Conservation (phyloP, 345 rosid genomes). For the Bruguiera parviflora region DNA sequence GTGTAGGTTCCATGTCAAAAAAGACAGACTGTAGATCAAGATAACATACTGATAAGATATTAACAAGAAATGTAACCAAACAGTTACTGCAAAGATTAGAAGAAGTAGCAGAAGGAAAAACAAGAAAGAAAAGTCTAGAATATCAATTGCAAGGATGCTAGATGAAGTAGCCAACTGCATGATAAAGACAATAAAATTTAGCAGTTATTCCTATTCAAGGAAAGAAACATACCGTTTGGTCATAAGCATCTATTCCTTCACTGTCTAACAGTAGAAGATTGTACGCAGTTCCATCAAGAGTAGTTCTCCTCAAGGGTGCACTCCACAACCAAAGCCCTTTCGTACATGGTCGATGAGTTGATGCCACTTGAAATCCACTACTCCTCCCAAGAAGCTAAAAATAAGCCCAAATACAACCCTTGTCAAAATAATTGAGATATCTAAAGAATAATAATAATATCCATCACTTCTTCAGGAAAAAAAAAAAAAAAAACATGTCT, state of each 20-base stretch:
- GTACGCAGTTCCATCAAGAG: conserved; percentile 92
- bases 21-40: conserved; percentile 9
- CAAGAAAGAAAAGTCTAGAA: no score
- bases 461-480: neutral
- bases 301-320: conserved; percentile 79
- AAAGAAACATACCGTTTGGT: conserved; percentile 74
- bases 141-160: no score
- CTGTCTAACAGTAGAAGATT: conserved; percentile 84
- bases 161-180: no score
- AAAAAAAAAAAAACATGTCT: neutral
- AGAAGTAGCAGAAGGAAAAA: no score
- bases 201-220: neutral
- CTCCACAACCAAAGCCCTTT: conserved; percentile 99
- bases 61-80: neutral
- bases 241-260: conserved; percentile 97
- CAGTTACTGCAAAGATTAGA: no score
- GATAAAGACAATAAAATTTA: neutral
- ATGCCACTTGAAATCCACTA: conserved; percentile 96
- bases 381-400: conserved; percentile 94
- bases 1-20: conserved; percentile 86
- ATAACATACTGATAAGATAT: neutral
- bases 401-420: conserved; percentile 2
- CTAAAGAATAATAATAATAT: neutral
- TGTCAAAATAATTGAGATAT: neutral
- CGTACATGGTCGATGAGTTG: conserved; percentile 94